Conservation (phyloP, 148 eudicot species). For the Camellia lanceoleosa region DNA sequence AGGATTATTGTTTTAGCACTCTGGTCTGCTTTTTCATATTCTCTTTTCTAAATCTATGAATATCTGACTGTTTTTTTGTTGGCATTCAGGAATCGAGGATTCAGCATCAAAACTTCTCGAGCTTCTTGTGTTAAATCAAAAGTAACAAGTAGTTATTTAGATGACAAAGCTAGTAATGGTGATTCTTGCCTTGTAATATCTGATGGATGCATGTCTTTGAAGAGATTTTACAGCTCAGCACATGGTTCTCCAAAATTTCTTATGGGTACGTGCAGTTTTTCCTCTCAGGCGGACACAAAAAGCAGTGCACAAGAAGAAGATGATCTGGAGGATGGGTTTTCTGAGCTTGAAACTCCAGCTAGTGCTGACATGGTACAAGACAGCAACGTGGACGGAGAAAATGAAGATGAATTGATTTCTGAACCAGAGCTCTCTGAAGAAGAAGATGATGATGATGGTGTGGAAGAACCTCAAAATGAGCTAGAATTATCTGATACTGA, state of each 20-base stretch:
- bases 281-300: constrained; percentile 54
- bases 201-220: constrained; percentile 22
- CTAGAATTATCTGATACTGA: constrained; percentile 34
- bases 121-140: constrained; percentile 41
- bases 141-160: constrained; percentile 22
- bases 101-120: constrained; percentile 30
- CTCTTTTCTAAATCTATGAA: neutral
- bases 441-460: constrained; percentile 33
- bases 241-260: constrained; percentile 23
- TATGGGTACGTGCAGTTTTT: constrained; percentile 32
- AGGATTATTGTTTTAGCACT: neutral
- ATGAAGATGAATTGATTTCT: constrained; percentile 35
- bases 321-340: constrained; percentile 78
- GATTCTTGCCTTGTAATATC: constrained; percentile 17
- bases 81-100: constrained; percentile 34
- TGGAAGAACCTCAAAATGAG: constrained; percentile 39
- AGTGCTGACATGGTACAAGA: constrained; percentile 20
- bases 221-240: constrained; percentile 22
- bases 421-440: constrained; percentile 46
- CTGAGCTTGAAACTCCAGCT: constrained; percentile 67
- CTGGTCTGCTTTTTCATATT: neutral
- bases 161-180: constrained; percentile 24
- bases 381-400: constrained; percentile 24
- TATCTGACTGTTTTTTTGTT: neutral
- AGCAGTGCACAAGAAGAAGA: constrained; percentile 56